A percentile compares a stretch with the other conserved stretches of the same genome.
These are phyloP conservation scores for Phytopythium kandeliae DNA, from an alignment of 352 stramenopile genomes.

Conservation along the genomic window DNA sequence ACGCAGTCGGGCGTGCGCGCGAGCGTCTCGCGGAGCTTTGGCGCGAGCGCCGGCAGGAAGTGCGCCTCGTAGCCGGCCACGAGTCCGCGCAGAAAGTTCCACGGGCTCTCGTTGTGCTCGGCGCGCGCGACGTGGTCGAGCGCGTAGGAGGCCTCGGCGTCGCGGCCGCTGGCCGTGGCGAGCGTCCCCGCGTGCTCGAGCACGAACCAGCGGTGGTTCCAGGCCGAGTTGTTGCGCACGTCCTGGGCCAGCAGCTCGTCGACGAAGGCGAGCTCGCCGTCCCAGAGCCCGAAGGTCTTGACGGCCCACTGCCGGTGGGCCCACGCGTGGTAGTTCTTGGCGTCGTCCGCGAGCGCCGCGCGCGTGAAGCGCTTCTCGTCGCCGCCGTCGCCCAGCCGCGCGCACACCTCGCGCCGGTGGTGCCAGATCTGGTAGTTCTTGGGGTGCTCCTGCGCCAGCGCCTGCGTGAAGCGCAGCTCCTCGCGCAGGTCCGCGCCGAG, in stretches of 20 bases:
- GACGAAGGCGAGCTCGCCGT: slow-evolving; percentile 90
- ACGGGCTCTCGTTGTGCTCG: slow-evolving; percentile 89
- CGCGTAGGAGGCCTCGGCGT: slow-evolving; percentile 72
- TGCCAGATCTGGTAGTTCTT: slow-evolving; percentile 99
- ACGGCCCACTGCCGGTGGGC: slow-evolving; percentile 95
- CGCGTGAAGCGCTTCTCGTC: slow-evolving; percentile 91
- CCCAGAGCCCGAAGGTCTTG: slow-evolving; percentile 84
- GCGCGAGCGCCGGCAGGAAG: slow-evolving; percentile 31
- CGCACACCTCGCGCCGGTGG: slow-evolving; percentile 93
- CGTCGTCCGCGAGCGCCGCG: slow-evolving; percentile 90
- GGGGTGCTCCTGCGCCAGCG: slow-evolving; percentile 90
- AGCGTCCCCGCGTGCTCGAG: slow-evolving; percentile 48
- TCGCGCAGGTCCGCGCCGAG: slow-evolving; percentile 60
- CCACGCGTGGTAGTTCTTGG: slow-evolving; percentile 99
- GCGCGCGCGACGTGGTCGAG: slow-evolving; percentile 59
- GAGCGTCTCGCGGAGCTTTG: slow-evolving; percentile 36
- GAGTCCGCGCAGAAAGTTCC: slow-evolving; percentile 87
- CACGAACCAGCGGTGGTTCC: slow-evolving; percentile 88
- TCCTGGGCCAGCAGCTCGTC: slow-evolving; percentile 88
- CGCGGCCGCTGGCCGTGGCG: slow-evolving; percentile 19
- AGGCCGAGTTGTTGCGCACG: slow-evolving; percentile 96
- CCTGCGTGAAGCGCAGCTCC: slow-evolving; percentile 70
- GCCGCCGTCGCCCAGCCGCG: slow-evolving; percentile 68
- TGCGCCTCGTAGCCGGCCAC: slow-evolving; percentile 40
- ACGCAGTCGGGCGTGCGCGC: slow-evolving; percentile 44